Evolutionary conservation across 2,329 filamentous ascomycete genomes (phyloP).

Genomic region (Cadophora sp.): DNA sequence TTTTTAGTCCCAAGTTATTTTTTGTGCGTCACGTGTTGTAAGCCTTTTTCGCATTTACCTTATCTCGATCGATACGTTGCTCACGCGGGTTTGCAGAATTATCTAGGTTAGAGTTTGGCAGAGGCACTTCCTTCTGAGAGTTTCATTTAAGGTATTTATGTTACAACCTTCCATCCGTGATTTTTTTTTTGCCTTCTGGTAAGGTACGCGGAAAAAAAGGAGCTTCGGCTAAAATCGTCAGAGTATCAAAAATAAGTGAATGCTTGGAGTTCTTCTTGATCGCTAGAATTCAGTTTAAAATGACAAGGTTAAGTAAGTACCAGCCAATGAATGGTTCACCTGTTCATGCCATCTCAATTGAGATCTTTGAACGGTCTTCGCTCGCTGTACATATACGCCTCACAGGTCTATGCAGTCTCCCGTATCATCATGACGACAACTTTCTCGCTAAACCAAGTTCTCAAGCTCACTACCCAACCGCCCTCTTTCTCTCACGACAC

Average conservation of each 20-base stretch:
- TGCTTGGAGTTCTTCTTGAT: no score
- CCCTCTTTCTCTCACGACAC: conserved; percentile 13
- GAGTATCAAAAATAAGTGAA: not conserved
- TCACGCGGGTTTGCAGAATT: no score
- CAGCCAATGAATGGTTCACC: not conserved
- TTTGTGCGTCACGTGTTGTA: no score
- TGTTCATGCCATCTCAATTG: not conserved
- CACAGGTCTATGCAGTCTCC: not conserved
- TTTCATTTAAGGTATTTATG: no score
- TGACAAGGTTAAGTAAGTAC: no score
- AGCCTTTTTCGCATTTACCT: no score
- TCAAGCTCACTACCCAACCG: not conserved
- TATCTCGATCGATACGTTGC: no score
- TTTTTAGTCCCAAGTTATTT: no score
- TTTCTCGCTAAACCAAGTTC: conserved; percentile 14
- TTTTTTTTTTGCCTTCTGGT: no score
- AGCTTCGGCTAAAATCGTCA: not conserved
- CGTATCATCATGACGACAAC: not conserved
- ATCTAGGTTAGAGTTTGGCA: no score
- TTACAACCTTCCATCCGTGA: no score
- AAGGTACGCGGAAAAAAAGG: not conserved
- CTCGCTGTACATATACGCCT: conserved; percentile 19
- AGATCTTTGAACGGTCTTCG: not conserved
- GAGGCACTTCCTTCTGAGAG: no score
- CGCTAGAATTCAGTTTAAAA: not conserved